Evolutionary conservation across 495 filamentous ascomycete species (phyloP), one percentile per base, ranked within the genome.

Genomic region (Talaromyces ruber): DNA sequence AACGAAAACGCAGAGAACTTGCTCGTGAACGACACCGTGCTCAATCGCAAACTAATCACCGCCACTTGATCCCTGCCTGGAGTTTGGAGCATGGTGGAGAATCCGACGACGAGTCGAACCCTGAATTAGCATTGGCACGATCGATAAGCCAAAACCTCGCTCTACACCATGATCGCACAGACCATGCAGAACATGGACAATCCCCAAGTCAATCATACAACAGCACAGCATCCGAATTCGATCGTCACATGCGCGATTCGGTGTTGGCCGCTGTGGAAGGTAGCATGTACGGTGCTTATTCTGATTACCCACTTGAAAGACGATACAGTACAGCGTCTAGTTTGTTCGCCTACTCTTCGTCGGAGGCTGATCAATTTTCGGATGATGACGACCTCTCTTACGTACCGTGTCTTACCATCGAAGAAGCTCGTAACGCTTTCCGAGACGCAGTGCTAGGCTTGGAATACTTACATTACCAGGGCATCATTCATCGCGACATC

Each of bases 401-500:
- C 68, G 92, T 97, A 4, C 94, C 94, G 18, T 91, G 91, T 70
- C 84, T 98, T 69, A 96, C 93, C 9, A 78, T 97, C 25, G 78
- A 81, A n/a, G 83, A 92, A 68, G 88, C 92, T n/a, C 86, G 92
- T 22, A 85, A 84, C 29, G 90, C 90, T 1, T 98, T 99, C 73
- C 81, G 94, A 50, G 94, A 98, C 70, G 96, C 95, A 0, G 87
- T 99, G 1, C 81, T 98, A 25, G 94, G 94, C 25, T 74, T 99
- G 26, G 95, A 98, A 68, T 98, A 97, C 70, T 81, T 99, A 6
- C 94, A 99, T 67, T 98, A 91, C 67, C 90, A 98, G 74, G 92
- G 92, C 30, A 93, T 99, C 50, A 92, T 98, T 50, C 94, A 99
- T 70, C 90, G 94, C 30, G 94, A 99, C 70, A 99, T 99, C 76